These are phyloP conservation scores for Hanseniaspora pseudoguilliermondii DNA, from an alignment of 805 yeast genomes.

Conservation along the genomic window DNA sequence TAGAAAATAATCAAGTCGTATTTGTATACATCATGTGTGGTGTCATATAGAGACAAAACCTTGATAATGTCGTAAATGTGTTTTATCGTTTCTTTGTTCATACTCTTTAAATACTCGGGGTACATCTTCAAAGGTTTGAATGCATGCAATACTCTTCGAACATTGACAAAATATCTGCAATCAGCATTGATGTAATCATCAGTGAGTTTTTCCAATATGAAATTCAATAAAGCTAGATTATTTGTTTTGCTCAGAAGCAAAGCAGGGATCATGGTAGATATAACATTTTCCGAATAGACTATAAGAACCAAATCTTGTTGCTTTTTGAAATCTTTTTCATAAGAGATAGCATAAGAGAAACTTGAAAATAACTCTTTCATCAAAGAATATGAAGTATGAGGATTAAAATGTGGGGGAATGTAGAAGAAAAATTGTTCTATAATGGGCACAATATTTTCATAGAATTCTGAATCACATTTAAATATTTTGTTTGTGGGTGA, in stretches of 20 bases:
- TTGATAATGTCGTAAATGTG: background rate
- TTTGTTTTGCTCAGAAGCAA: background rate
- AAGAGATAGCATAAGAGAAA: background rate
- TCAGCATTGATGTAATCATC: background rate
- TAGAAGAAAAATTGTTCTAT: slow-evolving; percentile 3
- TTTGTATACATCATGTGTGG: background rate
- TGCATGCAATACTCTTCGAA: background rate
- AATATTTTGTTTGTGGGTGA: background rate
- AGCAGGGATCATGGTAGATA: background rate
- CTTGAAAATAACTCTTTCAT: background rate
- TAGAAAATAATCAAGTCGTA: slow-evolving; percentile 1
- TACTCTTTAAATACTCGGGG: background rate
- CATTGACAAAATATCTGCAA: background rate
- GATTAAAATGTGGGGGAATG: slow-evolving; percentile 4
- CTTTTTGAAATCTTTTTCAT: background rate
- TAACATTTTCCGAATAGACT: slow-evolving; percentile 7
- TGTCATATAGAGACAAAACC: background rate
- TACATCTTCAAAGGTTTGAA: slow-evolving; percentile 1
- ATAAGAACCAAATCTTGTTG: background rate
- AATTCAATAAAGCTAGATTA: background rate
- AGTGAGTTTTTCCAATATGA: background rate
- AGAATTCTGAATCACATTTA: background rate
- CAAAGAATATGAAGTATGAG: background rate
- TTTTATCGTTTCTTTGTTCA: background rate
- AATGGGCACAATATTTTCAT: slow-evolving; percentile 1